Base-by-base conservation (phyloP, 352 stramenopile genomes). In the Phytophthora meadii region DNA sequence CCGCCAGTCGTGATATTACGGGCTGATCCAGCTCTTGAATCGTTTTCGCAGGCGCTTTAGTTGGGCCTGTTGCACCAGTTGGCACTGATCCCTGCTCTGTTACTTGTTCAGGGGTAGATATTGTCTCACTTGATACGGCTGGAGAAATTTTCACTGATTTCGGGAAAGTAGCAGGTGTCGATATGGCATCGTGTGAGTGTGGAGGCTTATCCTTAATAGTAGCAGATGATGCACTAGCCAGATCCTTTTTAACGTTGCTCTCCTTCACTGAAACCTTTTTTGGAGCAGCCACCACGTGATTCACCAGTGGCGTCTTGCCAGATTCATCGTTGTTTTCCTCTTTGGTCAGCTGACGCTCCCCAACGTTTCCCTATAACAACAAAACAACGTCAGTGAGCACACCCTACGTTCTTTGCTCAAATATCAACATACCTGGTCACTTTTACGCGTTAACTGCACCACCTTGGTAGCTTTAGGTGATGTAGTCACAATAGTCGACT, bases 381-480 rank as follows among this genome's bases (percentile, higher is more conserved):
- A 36, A 12, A 10, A 54, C 11, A 57, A 40, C 7, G 10, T 53
- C 12, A 41, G 5, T 30, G 28, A 27, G 19, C 12, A 10, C 36
- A 45, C 40, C 6, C 22, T 25, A 28, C 17, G 11, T 2, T 5
- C 10, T 25, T 46, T 27, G 1, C 37, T 25, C 5, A 5, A 17
- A 44, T 8, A 14, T 22, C 2, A 19, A n/a, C 24, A 19, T 34
- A 65, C 56, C 56, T 65, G 56, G 22, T 8, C 15, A 46, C 44
- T 28, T n/a, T 47, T n/a, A 19, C 10, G 24, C 24, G 17, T 50
- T 32, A 24, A 32, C 24, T 17, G 48, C 28, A 36, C 51, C 25
- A 7, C 17, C n/a, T 56, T 52, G 0, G 22, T 30, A 19, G 32
- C 5, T 34, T 63, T 40, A 34, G 27, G 4, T 17, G 55, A 22